Conservation (phyloP, 2,329 filamentous ascomycete species). For the Botrytis deweyae region DNA sequence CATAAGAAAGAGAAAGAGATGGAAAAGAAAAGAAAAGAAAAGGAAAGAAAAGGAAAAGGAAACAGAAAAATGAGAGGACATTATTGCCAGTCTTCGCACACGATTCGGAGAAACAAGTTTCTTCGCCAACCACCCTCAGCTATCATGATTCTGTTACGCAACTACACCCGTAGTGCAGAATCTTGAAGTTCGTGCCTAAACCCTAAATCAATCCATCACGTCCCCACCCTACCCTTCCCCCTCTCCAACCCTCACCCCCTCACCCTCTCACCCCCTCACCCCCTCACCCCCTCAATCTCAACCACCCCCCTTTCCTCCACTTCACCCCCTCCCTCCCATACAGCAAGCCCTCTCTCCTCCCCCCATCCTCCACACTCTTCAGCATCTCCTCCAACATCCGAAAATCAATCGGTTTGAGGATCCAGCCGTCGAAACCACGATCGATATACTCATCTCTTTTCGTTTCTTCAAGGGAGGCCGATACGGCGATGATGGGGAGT, state of each 20-base stretch:
- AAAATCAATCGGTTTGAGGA: constrained; percentile 85
- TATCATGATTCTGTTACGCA: neutral
- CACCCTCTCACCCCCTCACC: constrained; percentile 45
- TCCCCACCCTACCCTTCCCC: constrained; percentile 67
- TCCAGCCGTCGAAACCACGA: constrained; percentile 86
- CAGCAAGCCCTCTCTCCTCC: constrained; percentile 58
- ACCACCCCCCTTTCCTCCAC: constrained; percentile 90
- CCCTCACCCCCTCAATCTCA: constrained; percentile 41
- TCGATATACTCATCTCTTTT: constrained; percentile 68
- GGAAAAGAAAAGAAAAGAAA: neutral
- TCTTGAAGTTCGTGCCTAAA: too few relatives aligned
- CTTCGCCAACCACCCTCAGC: too few relatives aligned
- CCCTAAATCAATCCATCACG: neutral
- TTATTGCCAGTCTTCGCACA: neutral
- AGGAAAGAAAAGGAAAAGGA: neutral
- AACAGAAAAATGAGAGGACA: neutral
- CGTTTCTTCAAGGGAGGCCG: constrained; percentile 66
- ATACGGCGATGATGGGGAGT: constrained; percentile 82
- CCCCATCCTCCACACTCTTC: constrained; percentile 62
- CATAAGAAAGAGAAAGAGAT: neutral
- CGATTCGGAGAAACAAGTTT: neutral
- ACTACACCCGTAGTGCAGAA: neutral
- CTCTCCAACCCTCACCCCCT: constrained; percentile 44
- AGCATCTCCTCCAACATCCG: constrained; percentile 68
- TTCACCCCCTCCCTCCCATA: constrained; percentile 60